A percentile compares a stretch with the other conserved stretches of the same genome.
These are phyloP conservation scores for Fomitopsis schrenkii DNA, from an alignment of 1,284 basidiomycete species.

Conservation along the genomic window DNA sequence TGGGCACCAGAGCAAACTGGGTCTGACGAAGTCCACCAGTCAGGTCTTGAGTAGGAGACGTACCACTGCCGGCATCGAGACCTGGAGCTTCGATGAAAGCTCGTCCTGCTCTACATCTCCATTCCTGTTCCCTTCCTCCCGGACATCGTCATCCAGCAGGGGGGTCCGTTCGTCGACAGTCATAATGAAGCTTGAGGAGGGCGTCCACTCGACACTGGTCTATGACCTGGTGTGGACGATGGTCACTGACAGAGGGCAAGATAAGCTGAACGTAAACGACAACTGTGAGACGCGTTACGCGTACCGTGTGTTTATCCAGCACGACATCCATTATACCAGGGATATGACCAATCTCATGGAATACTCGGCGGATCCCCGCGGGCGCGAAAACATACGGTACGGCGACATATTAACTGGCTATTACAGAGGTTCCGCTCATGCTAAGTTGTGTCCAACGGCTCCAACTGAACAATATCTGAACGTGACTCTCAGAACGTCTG, in stretches of 20 bases:
- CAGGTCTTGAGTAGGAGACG: not conserved
- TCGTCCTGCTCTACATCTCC: constrained; percentile 1
- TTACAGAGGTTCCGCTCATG: too few species aligned
- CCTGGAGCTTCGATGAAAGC: constrained; percentile 8
- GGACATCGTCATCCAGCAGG: not conserved
- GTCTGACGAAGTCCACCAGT: not conserved
- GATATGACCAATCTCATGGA: too few species aligned
- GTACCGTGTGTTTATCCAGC: not conserved
- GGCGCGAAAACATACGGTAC: too few species aligned
- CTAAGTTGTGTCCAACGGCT: too few species aligned
- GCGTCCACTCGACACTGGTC: too few species aligned
- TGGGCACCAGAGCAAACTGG: too few species aligned
- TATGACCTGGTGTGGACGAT: not conserved
- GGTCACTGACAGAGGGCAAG: not conserved
- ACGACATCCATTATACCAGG: too few species aligned
- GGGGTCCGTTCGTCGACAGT: constrained; percentile 9
- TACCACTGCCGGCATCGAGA: constrained; percentile 16
- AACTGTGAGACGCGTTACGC: not conserved
- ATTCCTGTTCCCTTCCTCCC: not conserved
- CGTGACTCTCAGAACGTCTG: too few species aligned
- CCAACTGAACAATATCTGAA: too few species aligned
- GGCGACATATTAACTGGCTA: not conserved
- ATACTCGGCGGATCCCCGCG: too few species aligned
- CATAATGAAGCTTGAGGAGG: not conserved
- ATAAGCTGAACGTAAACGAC: not conserved